Percentiles rank a stretch among this genome's conserved stretches.
Conservation (phyloP, 2,329 filamentous ascomycete genomes). For the Colletotrichum godetiae region DNA sequence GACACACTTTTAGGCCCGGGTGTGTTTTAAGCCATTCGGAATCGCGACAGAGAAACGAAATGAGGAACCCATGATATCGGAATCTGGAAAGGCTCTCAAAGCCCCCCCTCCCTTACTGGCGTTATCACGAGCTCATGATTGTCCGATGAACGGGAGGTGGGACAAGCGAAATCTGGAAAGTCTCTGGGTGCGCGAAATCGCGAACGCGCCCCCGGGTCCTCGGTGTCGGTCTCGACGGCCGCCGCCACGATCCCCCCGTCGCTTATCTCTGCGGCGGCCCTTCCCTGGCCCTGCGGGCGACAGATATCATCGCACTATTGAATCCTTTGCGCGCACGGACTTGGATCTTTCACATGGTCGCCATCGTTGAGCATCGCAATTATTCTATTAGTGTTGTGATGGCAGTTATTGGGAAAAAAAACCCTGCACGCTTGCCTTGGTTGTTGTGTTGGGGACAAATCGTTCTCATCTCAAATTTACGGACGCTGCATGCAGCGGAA, state of each 20-base stretch:
- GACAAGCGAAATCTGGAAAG: neutral
- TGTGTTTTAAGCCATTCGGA: neutral
- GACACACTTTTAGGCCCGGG: neutral
- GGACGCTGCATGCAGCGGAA: neutral
- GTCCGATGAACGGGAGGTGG: neutral
- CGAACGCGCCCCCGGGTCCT: neutral
- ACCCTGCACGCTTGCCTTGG: neutral
- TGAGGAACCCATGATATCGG: neutral
- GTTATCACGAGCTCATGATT: neutral
- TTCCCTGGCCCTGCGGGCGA: too few species aligned
- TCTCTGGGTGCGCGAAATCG: neutral
- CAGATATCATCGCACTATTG: too few species aligned
- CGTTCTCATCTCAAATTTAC: neutral
- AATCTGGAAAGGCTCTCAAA: neutral
- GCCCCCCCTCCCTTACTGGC: too few species aligned
- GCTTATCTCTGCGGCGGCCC: conserved; percentile 17
- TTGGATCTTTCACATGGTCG: too few species aligned
- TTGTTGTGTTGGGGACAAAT: neutral
- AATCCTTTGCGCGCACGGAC: too few species aligned
- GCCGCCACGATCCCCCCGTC: neutral
- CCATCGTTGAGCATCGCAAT: too few species aligned
- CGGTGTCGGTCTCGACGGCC: neutral
- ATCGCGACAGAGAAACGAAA: neutral
- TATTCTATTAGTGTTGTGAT: neutral
- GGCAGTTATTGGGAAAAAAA: too few species aligned